Base-by-base conservation (phyloP, 2,329 filamentous ascomycete species). In the Beauveria sp. region DNA sequence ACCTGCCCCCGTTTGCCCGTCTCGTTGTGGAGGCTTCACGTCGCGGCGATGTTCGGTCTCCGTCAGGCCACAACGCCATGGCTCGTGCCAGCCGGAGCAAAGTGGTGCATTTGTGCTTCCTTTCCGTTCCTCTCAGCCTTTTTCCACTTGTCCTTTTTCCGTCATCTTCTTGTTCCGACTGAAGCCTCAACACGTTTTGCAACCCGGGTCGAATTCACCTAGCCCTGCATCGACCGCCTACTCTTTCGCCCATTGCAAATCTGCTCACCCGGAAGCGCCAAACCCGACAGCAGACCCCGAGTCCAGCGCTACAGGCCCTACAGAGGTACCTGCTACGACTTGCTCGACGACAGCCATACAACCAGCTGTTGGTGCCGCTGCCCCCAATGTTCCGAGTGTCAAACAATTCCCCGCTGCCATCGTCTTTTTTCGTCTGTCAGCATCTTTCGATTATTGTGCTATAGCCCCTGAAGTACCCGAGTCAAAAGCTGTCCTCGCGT, bases 31-130 rank as follows among this genome's bases (percentile, higher is more conserved):
- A 48, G 22, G 24, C 30, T 54, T 28, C 20, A 54, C 37, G 40
- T 54, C 52, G 52, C 52, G 52, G 52, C 52, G 52, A 54, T 54
- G 52, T 54, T 54, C 52, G 52, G 52, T 54, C 52, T 54, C 52
- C 52, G 52, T 54, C 52, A 54, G 52, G 52, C 52, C 52, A 54
- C 52, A 48, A 26, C 24, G 47, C 34, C 12, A 41, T 40, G 34
- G 50, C 51, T 41, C 51, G 51, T 54, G 51, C 51, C 51, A n/a
- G 51, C 51, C 51, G 51, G 51, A 54, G 48, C 18, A 51, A 51
- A 50, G 20, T n/a, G 48, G 48, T 51, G 20, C 48, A n/a, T 20
- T 51, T 34, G 34, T 37, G 28, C 28, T 51, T 51, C n/a, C 48
- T 37, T 34, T 51, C 48, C 48, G 26, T 22, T 51, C 28, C 26